Base-by-base conservation (phyloP, 2,329 filamentous ascomycete species). In the Fusarium sp. region DNA sequence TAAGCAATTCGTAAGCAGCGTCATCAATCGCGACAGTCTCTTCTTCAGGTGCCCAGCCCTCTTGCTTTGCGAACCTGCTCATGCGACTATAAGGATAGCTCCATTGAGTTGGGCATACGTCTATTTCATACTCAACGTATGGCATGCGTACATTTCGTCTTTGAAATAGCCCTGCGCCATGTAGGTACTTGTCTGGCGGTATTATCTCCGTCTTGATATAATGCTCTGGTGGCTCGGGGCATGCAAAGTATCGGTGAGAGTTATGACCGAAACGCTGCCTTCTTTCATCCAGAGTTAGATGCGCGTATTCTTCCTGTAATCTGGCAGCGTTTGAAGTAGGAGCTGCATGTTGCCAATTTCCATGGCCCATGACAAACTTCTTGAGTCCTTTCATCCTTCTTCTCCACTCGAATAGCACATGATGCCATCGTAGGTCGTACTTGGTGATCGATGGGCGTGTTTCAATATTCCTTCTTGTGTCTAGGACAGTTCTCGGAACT, bases 291-390 rank as follows among this genome's bases (percentile, higher is more conserved):
- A 7, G 2, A 13, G 3, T 6, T 12, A 20, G 11, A 1, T 30
- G 6, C 13, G 26, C 18, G 10, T 35, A 50, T 32, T 50, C 46
- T 17, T 35, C 46, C 11, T 18, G n/a, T 26, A 18, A 4, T 5
- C 3, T 11, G 14, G 23, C 7, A 17, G 46, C 46, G 5, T 18
- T 2, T 6, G 4, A 4, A 11, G n/a, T 12, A 17, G 6, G 9
- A 10, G 0, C 10, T 10, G 9, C 2, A 12, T 7, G 4, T 3
- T 12, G 5, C 45, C 63, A 66, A 9, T 41, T 17, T 12, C 44
- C 40, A 12, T 9, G 8, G 1, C 56, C 64, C 42, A 67, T 66
- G 14, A 5, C 18, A 4, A 68, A 52, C 4, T 27, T 53, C 17
- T 14, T 17, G 4, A 61, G 35, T 0, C 20, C 44, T 1, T 18